Percentiles rank a stretch among this genome's conserved stretches.
phyloP scores from a whole-genome alignment of 129 eudicot genomes.

The Flaveria trinervia region DNA sequence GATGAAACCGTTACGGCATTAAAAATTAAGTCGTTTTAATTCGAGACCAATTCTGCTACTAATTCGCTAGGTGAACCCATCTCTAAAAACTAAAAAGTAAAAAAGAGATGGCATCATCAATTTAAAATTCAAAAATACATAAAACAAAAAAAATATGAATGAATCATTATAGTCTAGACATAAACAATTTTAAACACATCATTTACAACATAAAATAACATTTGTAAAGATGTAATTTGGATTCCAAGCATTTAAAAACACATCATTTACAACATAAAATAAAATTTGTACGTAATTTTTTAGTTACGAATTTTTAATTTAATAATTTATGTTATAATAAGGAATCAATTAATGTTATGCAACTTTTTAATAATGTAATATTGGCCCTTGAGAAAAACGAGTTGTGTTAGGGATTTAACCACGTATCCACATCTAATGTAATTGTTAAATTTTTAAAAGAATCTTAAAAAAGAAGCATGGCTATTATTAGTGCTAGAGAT shows the following conservation, averaged over 20 bases:
- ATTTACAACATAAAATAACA: too few species aligned
- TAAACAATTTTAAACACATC: too few species aligned
- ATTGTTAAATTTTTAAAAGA: neutral
- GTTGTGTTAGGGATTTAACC: neutral
- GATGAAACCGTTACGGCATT: neutral
- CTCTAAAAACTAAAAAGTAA: too few species aligned
- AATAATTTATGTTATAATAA: too few species aligned
- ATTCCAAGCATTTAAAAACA: neutral
- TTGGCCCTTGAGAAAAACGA: neutral
- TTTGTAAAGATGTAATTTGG: neutral
- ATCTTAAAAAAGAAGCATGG: neutral
- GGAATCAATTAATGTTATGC: too few species aligned
- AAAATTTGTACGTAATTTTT: too few species aligned
- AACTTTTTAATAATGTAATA: neutral
- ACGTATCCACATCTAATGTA: neutral
- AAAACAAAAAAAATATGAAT: too few species aligned
- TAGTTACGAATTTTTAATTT: too few species aligned
- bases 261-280: neutral
- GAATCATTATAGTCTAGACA: neutral
- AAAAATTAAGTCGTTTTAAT: neutral
- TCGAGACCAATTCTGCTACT: too few species aligned
- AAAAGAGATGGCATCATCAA: too few species aligned
- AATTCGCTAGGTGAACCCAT: too few species aligned
- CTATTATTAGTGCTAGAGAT: neutral
- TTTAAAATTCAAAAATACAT: too few species aligned